Evolutionary conservation across 2,329 filamentous ascomycete species (phyloP).

Genomic region (Ambrosiella beaveri): DNA sequence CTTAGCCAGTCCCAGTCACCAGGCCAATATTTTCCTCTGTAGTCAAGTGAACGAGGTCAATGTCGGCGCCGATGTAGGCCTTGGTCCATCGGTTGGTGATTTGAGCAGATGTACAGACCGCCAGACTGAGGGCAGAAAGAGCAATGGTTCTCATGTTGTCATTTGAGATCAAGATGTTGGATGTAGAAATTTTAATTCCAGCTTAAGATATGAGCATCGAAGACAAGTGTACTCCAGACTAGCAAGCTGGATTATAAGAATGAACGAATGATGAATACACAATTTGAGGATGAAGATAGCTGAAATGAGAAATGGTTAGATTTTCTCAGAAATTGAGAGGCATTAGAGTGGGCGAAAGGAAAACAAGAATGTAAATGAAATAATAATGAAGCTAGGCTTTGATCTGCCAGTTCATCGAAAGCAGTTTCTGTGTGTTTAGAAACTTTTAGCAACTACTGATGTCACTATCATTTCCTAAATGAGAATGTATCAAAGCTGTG

Average conservation of each 20-base stretch:
- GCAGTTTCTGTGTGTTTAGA: no score
- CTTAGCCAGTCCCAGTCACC: conserved; percentile 62
- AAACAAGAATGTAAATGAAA: neutral
- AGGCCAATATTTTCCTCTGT: conserved; percentile 63
- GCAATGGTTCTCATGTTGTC: neutral
- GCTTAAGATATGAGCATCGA: no score
- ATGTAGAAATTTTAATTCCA: neutral
- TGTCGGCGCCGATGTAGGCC: conserved; percentile 52
- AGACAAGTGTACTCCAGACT: no score
- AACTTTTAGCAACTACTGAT: no score
- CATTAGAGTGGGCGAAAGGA: neutral
- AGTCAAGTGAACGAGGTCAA: conserved; percentile 50
- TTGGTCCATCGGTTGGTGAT: conserved; percentile 36
- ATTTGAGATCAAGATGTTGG: neutral
- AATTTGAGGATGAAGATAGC: neutral
- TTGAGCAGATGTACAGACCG: neutral
- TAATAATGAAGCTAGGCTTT: neutral
- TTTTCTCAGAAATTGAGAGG: neutral
- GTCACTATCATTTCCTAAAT: no score
- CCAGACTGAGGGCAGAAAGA: neutral
- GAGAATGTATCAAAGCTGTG: no score
- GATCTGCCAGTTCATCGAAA: no score
- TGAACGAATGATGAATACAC: neutral
- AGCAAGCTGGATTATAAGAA: no score
- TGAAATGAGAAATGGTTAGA: neutral